Percentiles rank a stretch among this genome's conserved stretches.
Conservation (phyloP, 768 basidiomycete genomes). For the Mycena capillaripes region DNA sequence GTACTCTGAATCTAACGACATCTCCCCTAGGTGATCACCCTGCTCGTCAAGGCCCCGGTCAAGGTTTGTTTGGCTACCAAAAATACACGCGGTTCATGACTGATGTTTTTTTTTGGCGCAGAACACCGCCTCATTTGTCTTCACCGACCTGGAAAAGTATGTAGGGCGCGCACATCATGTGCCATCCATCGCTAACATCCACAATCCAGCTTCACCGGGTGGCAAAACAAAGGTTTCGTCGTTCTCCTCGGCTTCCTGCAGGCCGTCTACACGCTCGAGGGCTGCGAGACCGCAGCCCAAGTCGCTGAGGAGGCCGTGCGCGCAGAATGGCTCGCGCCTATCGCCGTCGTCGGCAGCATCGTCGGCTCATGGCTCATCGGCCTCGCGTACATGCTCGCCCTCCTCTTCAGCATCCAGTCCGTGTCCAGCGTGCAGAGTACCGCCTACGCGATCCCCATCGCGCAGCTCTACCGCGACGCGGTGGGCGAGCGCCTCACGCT, state of each 20-base stretch:
- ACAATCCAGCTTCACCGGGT: slow-evolving; percentile 65
- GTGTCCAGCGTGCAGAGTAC: slow-evolving; percentile 64
- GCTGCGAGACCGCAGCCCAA: slow-evolving; percentile 75
- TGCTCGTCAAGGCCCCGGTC: slow-evolving; percentile 68
- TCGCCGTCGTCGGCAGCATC: slow-evolving; percentile 70
- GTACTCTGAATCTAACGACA: no score
- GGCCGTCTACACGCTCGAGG: slow-evolving; percentile 73
- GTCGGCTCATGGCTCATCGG: slow-evolving; percentile 71
- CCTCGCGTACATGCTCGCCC: slow-evolving; percentile 69
- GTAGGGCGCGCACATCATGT: slow-evolving; percentile 4
- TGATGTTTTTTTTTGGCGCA: slow-evolving; percentile 34
- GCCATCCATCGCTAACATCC: neutral
- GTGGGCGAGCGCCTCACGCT: slow-evolving; percentile 61
- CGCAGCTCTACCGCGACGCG: slow-evolving; percentile 70
- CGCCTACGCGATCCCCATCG: slow-evolving; percentile 69
- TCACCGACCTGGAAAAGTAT: slow-evolving; percentile 70
- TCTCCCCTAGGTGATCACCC: slow-evolving; percentile 52
- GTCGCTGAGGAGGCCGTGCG: slow-evolving; percentile 71
- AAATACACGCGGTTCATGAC: neutral
- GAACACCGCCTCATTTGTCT: slow-evolving; percentile 68
- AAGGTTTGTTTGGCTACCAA: slow-evolving; percentile 51
- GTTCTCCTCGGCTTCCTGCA: slow-evolving; percentile 71
- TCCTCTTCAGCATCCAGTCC: slow-evolving; percentile 70
- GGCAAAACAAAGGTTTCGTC: slow-evolving; percentile 66
- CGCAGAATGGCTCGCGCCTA: slow-evolving; percentile 68